A percentile compares a stretch with the other conserved stretches of the same genome.
phyloP scores from a whole-genome alignment of 345 rosid genomes.

The Sapria himalayana region DNA sequence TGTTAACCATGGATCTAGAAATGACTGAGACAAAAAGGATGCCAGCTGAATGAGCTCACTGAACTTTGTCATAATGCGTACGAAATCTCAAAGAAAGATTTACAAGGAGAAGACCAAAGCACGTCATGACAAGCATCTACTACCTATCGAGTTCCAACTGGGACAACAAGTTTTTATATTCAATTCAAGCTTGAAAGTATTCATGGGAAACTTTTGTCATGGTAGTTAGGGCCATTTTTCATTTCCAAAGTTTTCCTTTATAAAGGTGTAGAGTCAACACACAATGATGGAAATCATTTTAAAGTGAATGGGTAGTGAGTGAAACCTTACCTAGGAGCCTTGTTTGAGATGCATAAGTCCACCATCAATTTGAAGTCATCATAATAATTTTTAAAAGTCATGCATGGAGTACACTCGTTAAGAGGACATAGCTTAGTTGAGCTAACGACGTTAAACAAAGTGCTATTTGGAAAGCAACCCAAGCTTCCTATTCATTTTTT shows the following conservation, averaged over 20 bases:
- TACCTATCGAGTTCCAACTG: neutral
- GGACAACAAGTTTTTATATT: neutral
- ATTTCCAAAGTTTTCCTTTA: neutral
- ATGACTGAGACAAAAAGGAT: neutral
- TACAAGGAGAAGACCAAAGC: conserved; percentile 5
- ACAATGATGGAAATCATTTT: neutral
- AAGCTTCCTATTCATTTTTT: too few species aligned
- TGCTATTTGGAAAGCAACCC: too few species aligned
- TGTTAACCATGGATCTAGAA: neutral
- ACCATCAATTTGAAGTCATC: too few species aligned
- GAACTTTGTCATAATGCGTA: neutral
- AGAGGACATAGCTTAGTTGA: too few species aligned
- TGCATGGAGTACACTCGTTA: too few species aligned
- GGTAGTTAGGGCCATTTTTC: neutral
- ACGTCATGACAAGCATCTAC: neutral
- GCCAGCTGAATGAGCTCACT: neutral
- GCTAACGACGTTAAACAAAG: too few species aligned
- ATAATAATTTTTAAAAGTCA: too few species aligned
- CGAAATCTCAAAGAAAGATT: neutral
- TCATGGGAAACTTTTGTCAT: conserved; percentile 1
- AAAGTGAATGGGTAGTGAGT: neutral
- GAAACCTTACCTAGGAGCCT: neutral
- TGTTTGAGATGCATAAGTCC: too few species aligned
- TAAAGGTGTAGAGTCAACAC: neutral
- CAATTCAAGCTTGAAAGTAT: neutral